These are phyloP conservation scores for Barnettozyma salicaria DNA, from an alignment of 805 yeast genomes.

Conservation along the genomic window DNA sequence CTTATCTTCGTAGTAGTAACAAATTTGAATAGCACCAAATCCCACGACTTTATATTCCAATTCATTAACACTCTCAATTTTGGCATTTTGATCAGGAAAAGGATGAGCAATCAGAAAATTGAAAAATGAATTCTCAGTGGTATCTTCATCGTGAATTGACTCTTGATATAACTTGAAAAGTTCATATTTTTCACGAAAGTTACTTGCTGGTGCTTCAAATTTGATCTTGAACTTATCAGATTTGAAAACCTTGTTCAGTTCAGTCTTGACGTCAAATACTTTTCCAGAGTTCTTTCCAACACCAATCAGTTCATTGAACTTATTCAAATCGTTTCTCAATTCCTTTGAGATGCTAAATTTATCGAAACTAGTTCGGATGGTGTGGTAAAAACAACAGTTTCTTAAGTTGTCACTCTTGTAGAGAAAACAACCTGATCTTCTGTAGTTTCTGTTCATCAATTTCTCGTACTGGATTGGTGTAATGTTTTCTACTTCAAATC, in stretches of 20 bases:
- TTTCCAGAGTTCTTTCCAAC: conserved; percentile 11
- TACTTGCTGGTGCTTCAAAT: conserved; percentile 46
- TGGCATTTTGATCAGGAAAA: conserved; percentile 31
- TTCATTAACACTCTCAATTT: background rate
- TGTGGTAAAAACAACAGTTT: conserved; percentile 73
- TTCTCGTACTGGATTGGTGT: conserved; percentile 51
- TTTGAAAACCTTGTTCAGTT: conserved; percentile 28
- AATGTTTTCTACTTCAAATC: conserved; percentile 40
- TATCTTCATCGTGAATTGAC: conserved; percentile 59
- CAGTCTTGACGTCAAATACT: conserved; percentile 27
- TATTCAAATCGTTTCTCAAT: conserved; percentile 56
- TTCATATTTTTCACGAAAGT: conserved; percentile 50
- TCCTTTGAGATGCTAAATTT: conserved; percentile 53
- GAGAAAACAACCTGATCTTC: conserved; percentile 69
- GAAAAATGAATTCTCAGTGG: conserved; percentile 43
- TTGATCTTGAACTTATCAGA: conserved; percentile 31
- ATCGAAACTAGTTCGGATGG: conserved; percentile 57
- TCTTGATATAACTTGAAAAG: conserved; percentile 66
- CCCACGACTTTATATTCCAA: conserved; percentile 15
- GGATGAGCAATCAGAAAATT: conserved; percentile 69
- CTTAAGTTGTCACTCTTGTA: conserved; percentile 63
- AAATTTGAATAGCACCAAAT: conserved; percentile 70
- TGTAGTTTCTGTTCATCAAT: conserved; percentile 65
- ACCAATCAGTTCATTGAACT: conserved; percentile 36
- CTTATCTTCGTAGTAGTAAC: conserved; percentile 58